phyloP scores from a whole-genome alignment of 2,329 filamentous ascomycete genomes.

The Fusarium oxysporum region DNA sequence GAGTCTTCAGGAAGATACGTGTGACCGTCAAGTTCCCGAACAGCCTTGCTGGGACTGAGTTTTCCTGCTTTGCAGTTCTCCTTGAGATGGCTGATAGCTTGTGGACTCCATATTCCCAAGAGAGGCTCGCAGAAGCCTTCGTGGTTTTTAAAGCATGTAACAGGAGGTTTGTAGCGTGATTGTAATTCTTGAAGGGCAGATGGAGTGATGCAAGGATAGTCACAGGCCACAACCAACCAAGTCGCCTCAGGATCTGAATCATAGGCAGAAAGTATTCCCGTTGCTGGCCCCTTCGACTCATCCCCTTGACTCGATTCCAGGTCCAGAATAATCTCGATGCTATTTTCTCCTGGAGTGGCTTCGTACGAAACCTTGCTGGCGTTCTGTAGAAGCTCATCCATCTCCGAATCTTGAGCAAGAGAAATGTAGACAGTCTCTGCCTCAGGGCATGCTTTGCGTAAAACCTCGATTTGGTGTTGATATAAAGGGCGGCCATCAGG shows the following conservation, averaged over 20 bases:
- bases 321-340: rapidly evolving
- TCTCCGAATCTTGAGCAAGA: background rate
- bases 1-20: background rate
- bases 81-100: background rate
- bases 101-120: background rate
- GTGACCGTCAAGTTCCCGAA: background rate
- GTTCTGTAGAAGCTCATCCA: background rate
- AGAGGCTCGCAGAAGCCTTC: background rate
- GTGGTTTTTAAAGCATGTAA: background rate
- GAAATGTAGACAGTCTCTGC: background rate
- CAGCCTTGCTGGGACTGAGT: background rate
- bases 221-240: background rate
- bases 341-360: rapidly evolving
- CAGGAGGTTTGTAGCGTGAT: rapidly evolving
- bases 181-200: rapidly evolving
- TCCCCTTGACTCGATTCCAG: background rate
- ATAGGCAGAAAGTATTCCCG: background rate
- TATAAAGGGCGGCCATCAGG: background rate
- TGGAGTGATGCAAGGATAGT: background rate
- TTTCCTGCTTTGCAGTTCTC: background rate
- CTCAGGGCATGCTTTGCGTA: background rate
- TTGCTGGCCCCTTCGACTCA: background rate
- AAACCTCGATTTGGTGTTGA: background rate
- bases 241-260: background rate
- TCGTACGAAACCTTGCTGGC: rapidly evolving